A percentile compares a stretch with the other conserved stretches of the same genome.
Evolutionary conservation across 2,329 filamentous ascomycete species (phyloP).

Genomic region (Exophiala spinifera): DNA sequence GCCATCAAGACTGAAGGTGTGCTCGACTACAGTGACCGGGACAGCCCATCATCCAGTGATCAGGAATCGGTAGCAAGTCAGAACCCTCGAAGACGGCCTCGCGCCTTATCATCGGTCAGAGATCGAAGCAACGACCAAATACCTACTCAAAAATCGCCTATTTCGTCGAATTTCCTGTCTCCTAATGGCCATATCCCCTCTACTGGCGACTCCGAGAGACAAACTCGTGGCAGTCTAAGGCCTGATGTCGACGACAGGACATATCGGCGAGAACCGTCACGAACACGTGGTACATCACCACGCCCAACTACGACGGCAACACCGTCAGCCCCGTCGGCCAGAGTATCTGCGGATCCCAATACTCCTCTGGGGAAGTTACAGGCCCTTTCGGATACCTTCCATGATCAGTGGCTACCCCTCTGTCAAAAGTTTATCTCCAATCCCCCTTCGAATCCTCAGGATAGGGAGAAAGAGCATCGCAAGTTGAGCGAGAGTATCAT

Average conservation of each 20-base stretch:
- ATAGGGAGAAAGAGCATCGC: constrained; percentile 43
- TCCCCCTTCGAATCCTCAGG: constrained; percentile 40
- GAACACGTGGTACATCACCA: constrained; percentile 15
- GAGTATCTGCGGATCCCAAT: constrained; percentile 35
- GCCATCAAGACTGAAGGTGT: constrained; percentile 43
- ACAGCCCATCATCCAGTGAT: constrained; percentile 25
- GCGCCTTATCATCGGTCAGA: constrained; percentile 23
- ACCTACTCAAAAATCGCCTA: constrained; percentile 10
- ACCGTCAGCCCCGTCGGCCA: constrained; percentile 13
- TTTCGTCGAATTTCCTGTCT: constrained; percentile 11
- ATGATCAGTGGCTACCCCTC: constrained; percentile 37
- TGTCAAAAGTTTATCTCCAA: constrained; percentile 39
- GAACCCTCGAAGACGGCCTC: constrained; percentile 22
- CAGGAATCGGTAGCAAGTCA: constrained; percentile 17
- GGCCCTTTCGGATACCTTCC: constrained; percentile 38
- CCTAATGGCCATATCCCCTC: constrained; percentile 22
- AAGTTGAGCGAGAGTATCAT: constrained; percentile 45
- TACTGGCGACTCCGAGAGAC: constrained; percentile 14
- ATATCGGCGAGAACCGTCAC: constrained; percentile 22
- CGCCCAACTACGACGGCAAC: constrained; percentile 11
- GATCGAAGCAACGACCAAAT: constrained; percentile 22
- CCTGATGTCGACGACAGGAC: constrained; percentile 20
- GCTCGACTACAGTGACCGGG: constrained; percentile 24
- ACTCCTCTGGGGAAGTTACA: constrained; percentile 40
- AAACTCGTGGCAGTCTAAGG: constrained; percentile 15